Percentiles rank a stretch among this genome's conserved stretches.
phyloP scores from a whole-genome alignment of 2,329 filamentous ascomycete genomes.

The Lachnellula subtilissima region DNA sequence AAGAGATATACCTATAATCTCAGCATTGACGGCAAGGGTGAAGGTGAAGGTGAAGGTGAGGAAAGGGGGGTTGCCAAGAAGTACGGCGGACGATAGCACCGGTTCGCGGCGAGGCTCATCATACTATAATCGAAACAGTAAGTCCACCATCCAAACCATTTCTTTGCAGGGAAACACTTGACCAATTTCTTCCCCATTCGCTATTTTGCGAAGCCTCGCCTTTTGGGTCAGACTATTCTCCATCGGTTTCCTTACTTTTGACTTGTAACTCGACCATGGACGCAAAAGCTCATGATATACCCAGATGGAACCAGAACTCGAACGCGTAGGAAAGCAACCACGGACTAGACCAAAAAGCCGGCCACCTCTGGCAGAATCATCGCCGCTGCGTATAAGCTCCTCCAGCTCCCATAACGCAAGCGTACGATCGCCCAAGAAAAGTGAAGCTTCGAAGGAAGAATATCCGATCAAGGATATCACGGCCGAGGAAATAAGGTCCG shows the following conservation, averaged over 20 bases:
- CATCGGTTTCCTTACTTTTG: too few relatives aligned
- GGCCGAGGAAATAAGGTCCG: conserved; percentile 7
- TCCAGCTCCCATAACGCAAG: background rate
- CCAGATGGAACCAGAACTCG: conserved; percentile 7
- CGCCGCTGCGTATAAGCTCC: background rate
- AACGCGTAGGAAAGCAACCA: conserved; percentile 2
- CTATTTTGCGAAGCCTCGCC: background rate
- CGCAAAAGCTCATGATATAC: conserved; percentile 1
- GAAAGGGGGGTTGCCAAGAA: background rate
- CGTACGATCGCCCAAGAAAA: background rate
- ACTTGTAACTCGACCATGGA: background rate
- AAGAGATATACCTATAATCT: too few relatives aligned
- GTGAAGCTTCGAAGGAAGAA: background rate
- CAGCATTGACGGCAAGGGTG: background rate
- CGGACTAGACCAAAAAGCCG: background rate
- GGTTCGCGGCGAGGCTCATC: too few relatives aligned
- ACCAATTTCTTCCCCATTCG: background rate
- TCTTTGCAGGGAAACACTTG: background rate
- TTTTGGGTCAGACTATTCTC: background rate
- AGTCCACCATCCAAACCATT: background rate
- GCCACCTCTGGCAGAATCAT: background rate
- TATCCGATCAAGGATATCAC: conserved; percentile 13
- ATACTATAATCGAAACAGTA: background rate
- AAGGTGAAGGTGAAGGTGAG: background rate
- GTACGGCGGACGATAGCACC: background rate